phyloP scores from a whole-genome alignment of 139 green algal species.

The Tetratostichococcus sp. region DNA sequence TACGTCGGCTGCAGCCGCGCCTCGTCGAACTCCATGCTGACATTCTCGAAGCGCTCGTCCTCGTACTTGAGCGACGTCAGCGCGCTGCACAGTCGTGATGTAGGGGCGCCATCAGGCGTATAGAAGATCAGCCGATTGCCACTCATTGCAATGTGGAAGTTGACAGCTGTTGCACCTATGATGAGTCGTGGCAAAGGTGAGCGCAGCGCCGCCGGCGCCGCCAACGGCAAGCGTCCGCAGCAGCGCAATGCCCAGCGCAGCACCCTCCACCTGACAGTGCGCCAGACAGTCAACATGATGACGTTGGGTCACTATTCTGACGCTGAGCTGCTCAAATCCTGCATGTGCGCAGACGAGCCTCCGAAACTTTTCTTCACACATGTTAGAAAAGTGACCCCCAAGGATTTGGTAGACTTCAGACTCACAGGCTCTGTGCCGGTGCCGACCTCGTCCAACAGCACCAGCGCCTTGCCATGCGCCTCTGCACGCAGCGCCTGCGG shows the following conservation, averaged over 20 bases:
- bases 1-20: constrained; percentile 75
- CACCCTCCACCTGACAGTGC: constrained; percentile 60
- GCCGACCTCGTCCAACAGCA: constrained; percentile 96
- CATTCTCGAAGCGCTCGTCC: constrained; percentile 80
- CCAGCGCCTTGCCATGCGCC: constrained; percentile 63
- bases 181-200: constrained; percentile 82
- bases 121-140: no score
- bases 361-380: no score
- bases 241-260: constrained; percentile 82
- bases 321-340: no score
- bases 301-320: no score
- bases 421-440: constrained; percentile 83
- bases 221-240: constrained; percentile 47
- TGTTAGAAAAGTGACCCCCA: no score
- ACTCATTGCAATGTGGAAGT: background rate
- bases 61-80: constrained; percentile 80
- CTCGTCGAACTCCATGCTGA: constrained; percentile 86
- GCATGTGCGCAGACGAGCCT: no score
- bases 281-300: no score
- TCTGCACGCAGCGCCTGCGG: constrained; percentile 56
- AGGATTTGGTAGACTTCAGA: no score
- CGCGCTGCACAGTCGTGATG: constrained; percentile 15
- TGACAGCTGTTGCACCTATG: constrained; percentile 29
- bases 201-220: constrained; percentile 49
- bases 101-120: no score